Percentiles rank a stretch among this genome's conserved stretches.
phyloP scores from a whole-genome alignment of 768 basidiomycete genomes.

The Pholiota microspora region DNA sequence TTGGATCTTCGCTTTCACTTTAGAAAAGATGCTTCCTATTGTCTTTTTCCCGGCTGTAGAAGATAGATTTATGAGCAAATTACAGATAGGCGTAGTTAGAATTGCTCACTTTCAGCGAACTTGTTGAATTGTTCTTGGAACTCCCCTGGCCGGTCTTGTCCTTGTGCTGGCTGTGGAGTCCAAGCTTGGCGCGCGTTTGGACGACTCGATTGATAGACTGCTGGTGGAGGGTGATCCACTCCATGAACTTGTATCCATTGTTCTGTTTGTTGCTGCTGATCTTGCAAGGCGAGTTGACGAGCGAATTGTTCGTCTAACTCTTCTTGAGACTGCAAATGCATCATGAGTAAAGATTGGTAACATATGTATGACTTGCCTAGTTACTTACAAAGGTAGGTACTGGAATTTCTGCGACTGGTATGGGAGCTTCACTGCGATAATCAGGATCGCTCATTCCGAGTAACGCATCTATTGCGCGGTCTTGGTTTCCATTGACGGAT shows the following conservation, averaged over 20 bases:
- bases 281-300: slow-evolving; percentile 66
- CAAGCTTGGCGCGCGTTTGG: slow-evolving; percentile 22
- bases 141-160: slow-evolving; percentile 45
- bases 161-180: slow-evolving; percentile 38
- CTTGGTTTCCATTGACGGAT: slow-evolving; percentile 68
- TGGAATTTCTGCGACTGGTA: slow-evolving; percentile 11
- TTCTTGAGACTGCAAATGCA: slow-evolving; percentile 47
- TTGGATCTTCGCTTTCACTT: slow-evolving; percentile 82
- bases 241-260: slow-evolving; percentile 30
- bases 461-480: slow-evolving; percentile 71
- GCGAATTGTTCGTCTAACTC: slow-evolving; percentile 82
- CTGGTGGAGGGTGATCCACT: slow-evolving; percentile 7
- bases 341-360: neutral
- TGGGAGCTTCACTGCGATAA: slow-evolving; percentile 45
- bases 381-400: slow-evolving; percentile 27
- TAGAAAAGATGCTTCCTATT: slow-evolving; percentile 65
- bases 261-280: slow-evolving; percentile 40
- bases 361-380: neutral
- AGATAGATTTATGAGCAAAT: neutral
- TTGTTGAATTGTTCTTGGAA: slow-evolving; percentile 73
- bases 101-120: slow-evolving; percentile 70
- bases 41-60: slow-evolving; percentile 73
- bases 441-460: slow-evolving; percentile 87
- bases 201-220: slow-evolving; percentile 13
- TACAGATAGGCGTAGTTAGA: neutral